Percentiles rank a stretch among this genome's conserved stretches.
Evolutionary conservation across 202 grass and related monocot genomes (phyloP).

Genomic region (Carex arenaria): DNA sequence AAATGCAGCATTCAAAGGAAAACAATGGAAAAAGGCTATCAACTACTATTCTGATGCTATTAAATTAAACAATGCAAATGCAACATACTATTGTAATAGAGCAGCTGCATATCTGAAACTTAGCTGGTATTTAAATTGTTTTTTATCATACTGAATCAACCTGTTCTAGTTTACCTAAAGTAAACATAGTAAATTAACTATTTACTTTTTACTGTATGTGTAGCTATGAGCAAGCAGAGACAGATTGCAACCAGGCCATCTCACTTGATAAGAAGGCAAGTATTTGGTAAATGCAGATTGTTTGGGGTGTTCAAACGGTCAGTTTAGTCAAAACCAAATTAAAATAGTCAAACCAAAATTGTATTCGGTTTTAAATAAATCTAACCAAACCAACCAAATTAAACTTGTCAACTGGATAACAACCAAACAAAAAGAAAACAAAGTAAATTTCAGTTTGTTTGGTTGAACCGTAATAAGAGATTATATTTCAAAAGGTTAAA

Average conservation of each 20-base stretch:
- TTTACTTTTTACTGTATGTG: conserved; percentile 29
- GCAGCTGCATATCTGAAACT: conserved; percentile 93
- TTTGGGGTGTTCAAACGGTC: background rate
- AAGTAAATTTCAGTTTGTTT: no score
- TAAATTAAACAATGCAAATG: conserved; percentile 63
- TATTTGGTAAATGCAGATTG: background rate
- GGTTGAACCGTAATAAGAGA: no score
- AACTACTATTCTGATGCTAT: conserved; percentile 83
- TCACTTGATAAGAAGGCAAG: conserved; percentile 85
- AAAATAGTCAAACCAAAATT: no score
- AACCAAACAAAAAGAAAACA: no score
- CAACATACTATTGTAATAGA: conserved; percentile 96
- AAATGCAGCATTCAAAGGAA: conserved; percentile 76
- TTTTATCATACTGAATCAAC: conserved; percentile 3
- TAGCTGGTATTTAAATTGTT: conserved; percentile 45
- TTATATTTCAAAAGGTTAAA: no score
- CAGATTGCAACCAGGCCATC: conserved; percentile 73
- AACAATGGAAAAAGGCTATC: conserved; percentile 79
- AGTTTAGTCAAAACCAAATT: no score
- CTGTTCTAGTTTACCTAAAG: conserved; percentile 10
- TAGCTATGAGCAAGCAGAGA: conserved; percentile 86
- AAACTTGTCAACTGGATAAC: no score
- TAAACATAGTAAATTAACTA: conserved; percentile 19
- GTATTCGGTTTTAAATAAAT: no score
- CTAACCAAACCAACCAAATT: no score